Evolutionary conservation across 257 asterid species (phyloP).

Genomic region (Solanum phureja): DNA sequence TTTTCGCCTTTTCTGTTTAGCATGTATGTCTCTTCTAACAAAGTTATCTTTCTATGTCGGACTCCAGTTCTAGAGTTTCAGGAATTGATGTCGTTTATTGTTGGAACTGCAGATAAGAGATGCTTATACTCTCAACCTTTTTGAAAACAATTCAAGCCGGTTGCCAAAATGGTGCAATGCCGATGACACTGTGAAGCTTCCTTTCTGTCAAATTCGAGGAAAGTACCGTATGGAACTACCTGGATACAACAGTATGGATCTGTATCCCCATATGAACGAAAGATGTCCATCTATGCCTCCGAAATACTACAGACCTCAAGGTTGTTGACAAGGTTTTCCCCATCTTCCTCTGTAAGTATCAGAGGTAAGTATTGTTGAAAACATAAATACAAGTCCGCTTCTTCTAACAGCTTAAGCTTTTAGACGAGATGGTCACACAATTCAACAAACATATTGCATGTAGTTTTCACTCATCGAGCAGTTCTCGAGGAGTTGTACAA

Average conservation of each 20-base stretch:
- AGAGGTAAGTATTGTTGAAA: background rate
- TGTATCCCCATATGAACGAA: constrained; percentile 82
- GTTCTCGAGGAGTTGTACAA: background rate
- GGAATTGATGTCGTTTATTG: background rate
- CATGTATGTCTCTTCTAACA: background rate
- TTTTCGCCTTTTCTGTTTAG: background rate
- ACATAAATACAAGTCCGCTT: background rate
- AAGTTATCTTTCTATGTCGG: background rate
- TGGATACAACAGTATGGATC: constrained; percentile 58
- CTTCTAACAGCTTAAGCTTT: background rate
- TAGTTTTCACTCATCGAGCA: background rate
- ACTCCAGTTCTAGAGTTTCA: background rate
- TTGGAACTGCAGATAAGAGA: constrained; percentile 71
- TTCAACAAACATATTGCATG: background rate
- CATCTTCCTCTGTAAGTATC: background rate
- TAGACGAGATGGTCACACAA: background rate
- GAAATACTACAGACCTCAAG: constrained; percentile 48
- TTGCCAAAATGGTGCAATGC: constrained; percentile 94
- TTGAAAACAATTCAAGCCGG: constrained; percentile 59
- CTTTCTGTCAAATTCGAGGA: constrained; percentile 81
- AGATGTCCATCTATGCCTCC: constrained; percentile 81
- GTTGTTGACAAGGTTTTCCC: constrained; percentile 44
- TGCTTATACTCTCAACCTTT: constrained; percentile 65
- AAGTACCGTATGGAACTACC: constrained; percentile 82
- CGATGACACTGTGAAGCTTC: constrained; percentile 64